Conservation (phyloP, 2,329 filamentous ascomycete genomes). For the Triangularia setosa region DNA sequence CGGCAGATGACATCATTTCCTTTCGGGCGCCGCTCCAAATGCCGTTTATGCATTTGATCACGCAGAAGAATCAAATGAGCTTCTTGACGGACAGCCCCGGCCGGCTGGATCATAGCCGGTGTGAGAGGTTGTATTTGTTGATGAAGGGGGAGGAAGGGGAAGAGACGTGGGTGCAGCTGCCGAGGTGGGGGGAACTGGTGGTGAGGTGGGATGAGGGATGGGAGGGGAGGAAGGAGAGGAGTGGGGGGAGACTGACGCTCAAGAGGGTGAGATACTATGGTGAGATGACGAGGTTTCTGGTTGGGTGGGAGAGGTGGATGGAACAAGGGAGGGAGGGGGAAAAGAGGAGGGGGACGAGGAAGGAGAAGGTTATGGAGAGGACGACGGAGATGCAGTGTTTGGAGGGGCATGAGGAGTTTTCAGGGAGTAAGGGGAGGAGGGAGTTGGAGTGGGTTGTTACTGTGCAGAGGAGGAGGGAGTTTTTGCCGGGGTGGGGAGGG, state of each 20-base stretch:
- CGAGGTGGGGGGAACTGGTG: neutral
- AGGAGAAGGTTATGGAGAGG: neutral
- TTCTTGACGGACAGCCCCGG: neutral
- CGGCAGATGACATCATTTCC: neutral
- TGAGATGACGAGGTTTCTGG: neutral
- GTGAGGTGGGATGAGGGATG: neutral
- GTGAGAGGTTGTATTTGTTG: neutral
- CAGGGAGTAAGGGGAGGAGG: neutral
- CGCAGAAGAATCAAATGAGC: neutral
- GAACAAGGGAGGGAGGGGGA: neutral
- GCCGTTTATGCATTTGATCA: neutral
- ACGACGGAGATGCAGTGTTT: neutral
- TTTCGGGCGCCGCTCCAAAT: neutral
- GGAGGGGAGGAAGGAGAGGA: neutral
- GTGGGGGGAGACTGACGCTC: neutral
- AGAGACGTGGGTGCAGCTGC: neutral
- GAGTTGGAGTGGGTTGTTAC: neutral
- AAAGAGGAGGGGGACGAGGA: neutral
- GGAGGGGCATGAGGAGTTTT: neutral
- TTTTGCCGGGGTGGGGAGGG: neutral
- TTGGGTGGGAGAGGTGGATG: neutral
- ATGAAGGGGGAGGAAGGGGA: neutral
- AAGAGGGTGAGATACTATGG: neutral
- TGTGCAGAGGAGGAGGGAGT: neutral
- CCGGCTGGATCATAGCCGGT: neutral